Percentiles rank a stretch among this genome's conserved stretches.
These are phyloP conservation scores for Suillus luteus DNA, from an alignment of 768 basidiomycete genomes.

Conservation along the genomic window DNA sequence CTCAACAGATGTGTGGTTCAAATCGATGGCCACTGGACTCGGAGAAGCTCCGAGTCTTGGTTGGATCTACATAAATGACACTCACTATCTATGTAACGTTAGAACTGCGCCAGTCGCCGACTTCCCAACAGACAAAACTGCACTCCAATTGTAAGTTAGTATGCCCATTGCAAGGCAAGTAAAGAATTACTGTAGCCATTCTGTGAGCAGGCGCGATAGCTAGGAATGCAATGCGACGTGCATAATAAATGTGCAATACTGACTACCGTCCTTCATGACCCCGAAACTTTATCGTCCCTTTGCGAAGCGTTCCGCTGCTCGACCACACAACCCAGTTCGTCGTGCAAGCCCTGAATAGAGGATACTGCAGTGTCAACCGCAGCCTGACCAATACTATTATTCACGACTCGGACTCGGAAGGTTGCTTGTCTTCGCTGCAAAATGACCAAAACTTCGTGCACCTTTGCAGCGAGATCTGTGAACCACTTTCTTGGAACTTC, in stretches of 20 bases:
- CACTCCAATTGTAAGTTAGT: background rate
- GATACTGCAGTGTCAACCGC: background rate
- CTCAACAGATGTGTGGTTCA: background rate
- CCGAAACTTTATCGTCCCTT: background rate
- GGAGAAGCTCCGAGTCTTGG: background rate
- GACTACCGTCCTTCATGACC: background rate
- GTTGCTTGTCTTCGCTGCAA: background rate
- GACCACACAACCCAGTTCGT: background rate
- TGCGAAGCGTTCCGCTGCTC: background rate
- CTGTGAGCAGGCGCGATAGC: background rate
- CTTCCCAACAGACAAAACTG: background rate
- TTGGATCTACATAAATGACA: background rate
- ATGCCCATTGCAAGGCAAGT: background rate
- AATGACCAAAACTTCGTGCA: background rate
- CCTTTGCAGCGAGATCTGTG: background rate
- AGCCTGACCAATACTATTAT: background rate
- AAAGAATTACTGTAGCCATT: background rate
- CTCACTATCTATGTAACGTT: background rate
- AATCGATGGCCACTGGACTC: background rate
- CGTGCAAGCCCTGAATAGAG: background rate
- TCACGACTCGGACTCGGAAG: no score
- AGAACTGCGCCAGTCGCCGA: background rate
- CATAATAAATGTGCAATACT: background rate
- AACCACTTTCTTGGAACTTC: background rate
- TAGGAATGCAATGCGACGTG: background rate